Conservation (phyloP, 371 early-diverging fungal species). For the Apophysomyces sp. region DNA sequence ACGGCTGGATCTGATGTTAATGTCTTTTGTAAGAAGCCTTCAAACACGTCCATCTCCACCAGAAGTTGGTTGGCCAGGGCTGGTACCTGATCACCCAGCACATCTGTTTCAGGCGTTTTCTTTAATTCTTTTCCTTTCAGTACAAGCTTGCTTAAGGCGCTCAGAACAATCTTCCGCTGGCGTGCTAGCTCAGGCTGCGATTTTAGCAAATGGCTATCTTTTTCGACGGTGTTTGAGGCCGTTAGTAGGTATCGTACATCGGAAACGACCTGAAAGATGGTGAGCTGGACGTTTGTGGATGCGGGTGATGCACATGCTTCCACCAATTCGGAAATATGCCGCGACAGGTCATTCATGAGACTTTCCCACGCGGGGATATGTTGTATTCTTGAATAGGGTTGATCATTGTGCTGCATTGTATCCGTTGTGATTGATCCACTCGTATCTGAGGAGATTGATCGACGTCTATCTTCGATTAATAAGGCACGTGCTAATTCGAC, state of each 20-base stretch:
- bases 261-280: constrained; percentile 35
- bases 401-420: background rate
- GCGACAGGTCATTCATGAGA: constrained; percentile 7
- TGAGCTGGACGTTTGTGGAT: constrained; percentile 17
- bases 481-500: constrained; percentile 33
- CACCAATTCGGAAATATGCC: constrained; percentile 22
- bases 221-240: constrained; percentile 39
- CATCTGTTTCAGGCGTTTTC: constrained; percentile 1
- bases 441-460: constrained; percentile 5
- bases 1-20: background rate
- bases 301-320: constrained; percentile 19
- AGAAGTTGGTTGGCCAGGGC: constrained; percentile 30
- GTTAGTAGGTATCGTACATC: constrained; percentile 39
- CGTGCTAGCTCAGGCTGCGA: constrained; percentile 37
- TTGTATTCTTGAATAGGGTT: background rate
- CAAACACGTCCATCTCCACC: constrained; percentile 29
- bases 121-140: constrained; percentile 40
- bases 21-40: constrained; percentile 15
- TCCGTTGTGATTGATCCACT: constrained; percentile 2
- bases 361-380: constrained; percentile 4
- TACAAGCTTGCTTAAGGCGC: constrained; percentile 37
- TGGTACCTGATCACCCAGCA: constrained; percentile 5
- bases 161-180: constrained; percentile 38
- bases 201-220: constrained; percentile 39
- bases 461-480: constrained; percentile 27